phyloP scores from a whole-genome alignment of 495 filamentous ascomycete species.

The Poronia punctata region DNA sequence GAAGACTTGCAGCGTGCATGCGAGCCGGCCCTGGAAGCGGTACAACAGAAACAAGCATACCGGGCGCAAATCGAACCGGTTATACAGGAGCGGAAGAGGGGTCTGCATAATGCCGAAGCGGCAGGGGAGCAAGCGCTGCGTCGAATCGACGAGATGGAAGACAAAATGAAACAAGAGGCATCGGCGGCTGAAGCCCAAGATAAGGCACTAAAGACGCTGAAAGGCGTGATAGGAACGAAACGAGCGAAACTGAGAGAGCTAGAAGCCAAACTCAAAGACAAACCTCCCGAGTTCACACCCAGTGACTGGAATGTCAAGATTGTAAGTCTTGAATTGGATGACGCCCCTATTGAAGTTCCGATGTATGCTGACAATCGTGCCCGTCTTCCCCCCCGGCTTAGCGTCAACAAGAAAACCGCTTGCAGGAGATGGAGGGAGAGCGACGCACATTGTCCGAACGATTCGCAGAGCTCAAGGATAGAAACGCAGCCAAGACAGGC shows the following conservation, averaged over 20 bases:
- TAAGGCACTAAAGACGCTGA: constrained; percentile 41
- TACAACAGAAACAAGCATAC: constrained; percentile 62
- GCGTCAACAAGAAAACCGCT: constrained; percentile 40
- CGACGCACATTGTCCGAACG: constrained; percentile 26
- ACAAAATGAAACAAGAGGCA: constrained; percentile 48
- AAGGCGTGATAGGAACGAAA: constrained; percentile 40
- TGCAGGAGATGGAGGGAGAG: constrained; percentile 39
- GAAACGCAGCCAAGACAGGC: constrained; percentile 16
- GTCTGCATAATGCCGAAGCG: constrained; percentile 43
- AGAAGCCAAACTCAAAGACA: constrained; percentile 36
- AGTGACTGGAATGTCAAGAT: constrained; percentile 47
- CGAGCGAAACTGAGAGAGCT: constrained; percentile 37
- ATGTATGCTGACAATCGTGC: background rate
- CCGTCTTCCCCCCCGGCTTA: constrained; percentile 10
- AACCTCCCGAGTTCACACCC: constrained; percentile 42
- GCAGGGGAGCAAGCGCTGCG: constrained; percentile 43
- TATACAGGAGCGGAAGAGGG: constrained; percentile 43
- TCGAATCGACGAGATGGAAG: constrained; percentile 46
- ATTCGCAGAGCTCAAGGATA: constrained; percentile 17
- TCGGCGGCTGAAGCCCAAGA: constrained; percentile 53
- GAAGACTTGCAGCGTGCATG: constrained; percentile 51
- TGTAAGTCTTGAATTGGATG: constrained; percentile 37
- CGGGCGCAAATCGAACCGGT: constrained; percentile 38
- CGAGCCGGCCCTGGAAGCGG: constrained; percentile 59
- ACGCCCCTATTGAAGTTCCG: background rate